Conservation (phyloP, 768 basidiomycete genomes). For the Tubosaeta sp. region DNA sequence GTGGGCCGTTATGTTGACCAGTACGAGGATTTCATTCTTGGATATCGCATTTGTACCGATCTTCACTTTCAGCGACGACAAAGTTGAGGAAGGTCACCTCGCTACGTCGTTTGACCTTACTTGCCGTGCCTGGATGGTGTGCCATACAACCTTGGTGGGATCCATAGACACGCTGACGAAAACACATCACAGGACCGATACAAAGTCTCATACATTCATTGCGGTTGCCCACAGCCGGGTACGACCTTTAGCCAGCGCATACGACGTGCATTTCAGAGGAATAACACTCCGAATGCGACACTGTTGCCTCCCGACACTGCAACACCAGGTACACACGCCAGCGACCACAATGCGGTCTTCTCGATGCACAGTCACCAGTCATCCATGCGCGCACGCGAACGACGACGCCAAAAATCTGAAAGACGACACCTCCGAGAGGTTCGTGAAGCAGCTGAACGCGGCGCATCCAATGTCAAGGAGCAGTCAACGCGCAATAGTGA, state of each 20-base stretch:
- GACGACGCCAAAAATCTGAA: conserved; percentile 5
- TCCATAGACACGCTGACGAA: not conserved
- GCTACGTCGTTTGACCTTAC: conserved; percentile 47
- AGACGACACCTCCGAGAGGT: conserved; percentile 5
- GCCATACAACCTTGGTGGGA: conserved; percentile 5
- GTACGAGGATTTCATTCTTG: conserved; percentile 10
- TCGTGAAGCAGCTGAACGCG: not conserved
- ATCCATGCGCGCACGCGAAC: conserved; percentile 8
- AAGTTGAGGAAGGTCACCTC: conserved; percentile 43
- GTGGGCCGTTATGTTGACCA: conserved; percentile 52
- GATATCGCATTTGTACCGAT: not conserved
- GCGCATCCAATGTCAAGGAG: not conserved
- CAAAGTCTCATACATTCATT: conserved; percentile 49
- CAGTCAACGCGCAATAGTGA: not conserved
- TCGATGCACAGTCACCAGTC: conserved; percentile 18
- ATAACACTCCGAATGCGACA: conserved; percentile 6
- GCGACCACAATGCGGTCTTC: conserved; percentile 49
- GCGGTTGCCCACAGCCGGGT: conserved; percentile 51
- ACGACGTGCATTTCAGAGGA: conserved; percentile 18
- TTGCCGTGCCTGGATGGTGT: conserved; percentile 42
- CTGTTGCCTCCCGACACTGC: conserved; percentile 35
- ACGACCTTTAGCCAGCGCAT: conserved; percentile 43
- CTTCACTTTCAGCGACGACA: conserved; percentile 41
- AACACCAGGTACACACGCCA: conserved; percentile 45
- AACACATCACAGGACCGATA: conserved; percentile 37